These are phyloP conservation scores for Chalciporus piperatus DNA, from an alignment of 768 basidiomycete species.

Conservation along the genomic window DNA sequence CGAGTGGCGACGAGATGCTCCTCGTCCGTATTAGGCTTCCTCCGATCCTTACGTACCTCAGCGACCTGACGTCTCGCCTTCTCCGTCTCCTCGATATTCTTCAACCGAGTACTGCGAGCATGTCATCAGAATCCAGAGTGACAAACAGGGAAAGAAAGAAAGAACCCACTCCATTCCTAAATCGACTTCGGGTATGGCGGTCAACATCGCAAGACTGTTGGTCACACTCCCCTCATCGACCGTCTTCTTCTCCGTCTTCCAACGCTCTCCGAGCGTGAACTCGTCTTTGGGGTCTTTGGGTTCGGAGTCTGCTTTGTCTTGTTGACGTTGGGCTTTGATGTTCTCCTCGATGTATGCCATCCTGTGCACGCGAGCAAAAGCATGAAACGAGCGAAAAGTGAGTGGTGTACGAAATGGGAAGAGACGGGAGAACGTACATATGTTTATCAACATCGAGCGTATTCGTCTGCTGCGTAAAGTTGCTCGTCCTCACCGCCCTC, in stretches of 20 bases:
- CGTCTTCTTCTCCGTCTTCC: conserved; percentile 53
- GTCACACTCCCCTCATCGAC: conserved; percentile 91
- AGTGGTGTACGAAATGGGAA: no score
- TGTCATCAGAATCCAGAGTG: background rate
- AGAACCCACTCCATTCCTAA: conserved; percentile 92
- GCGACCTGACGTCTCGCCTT: conserved; percentile 88
- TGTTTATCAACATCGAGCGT: conserved; percentile 96
- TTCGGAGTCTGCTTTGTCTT: conserved; percentile 45
- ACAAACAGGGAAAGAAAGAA: background rate
- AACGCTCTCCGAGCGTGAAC: conserved; percentile 67
- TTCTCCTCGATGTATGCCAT: conserved; percentile 98
- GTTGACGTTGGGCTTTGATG: conserved; percentile 66
- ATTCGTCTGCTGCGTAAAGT: conserved; percentile 98
- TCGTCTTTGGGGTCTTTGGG: conserved; percentile 63
- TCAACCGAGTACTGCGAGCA: conserved; percentile 66
- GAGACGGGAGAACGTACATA: conserved; percentile 57
- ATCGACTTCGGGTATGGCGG: conserved; percentile 97
- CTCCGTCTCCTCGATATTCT: conserved; percentile 97
- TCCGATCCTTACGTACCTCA: conserved; percentile 64
- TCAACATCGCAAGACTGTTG: conserved; percentile 92
- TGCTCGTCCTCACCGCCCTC: conserved; percentile 75
- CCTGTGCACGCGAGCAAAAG: conserved; percentile 50
- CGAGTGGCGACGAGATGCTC: conserved; percentile 83
- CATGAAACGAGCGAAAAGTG: no score
- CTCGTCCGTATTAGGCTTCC: conserved; percentile 59